These are phyloP conservation scores for Pichia sp. DNA, from an alignment of 1,139 yeast genomes.

Conservation along the genomic window DNA sequence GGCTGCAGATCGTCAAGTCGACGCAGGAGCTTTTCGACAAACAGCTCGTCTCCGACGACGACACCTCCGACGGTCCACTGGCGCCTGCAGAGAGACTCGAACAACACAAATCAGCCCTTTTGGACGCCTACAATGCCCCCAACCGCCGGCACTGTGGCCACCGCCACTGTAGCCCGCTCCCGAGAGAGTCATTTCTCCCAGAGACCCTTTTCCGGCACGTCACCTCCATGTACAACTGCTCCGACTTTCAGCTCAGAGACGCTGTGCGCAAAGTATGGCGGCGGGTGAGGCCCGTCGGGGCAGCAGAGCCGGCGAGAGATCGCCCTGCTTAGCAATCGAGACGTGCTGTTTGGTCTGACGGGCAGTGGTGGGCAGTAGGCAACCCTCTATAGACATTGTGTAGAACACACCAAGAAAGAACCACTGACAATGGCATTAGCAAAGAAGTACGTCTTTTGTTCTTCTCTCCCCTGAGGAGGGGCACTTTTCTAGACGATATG, in stretches of 20 bases:
- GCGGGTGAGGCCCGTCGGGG: background rate
- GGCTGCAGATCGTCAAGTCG: conserved; percentile 12
- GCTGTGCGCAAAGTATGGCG: conserved; percentile 4
- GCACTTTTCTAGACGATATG: no score
- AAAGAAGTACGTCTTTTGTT: no score
- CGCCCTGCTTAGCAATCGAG: background rate
- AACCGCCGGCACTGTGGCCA: background rate
- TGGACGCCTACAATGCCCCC: background rate
- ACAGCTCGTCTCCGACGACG: background rate
- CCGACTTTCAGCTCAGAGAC: background rate
- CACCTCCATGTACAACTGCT: conserved; percentile 1
- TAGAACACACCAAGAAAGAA: no score
- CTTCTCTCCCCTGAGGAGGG: no score
- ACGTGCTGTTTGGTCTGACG: no score
- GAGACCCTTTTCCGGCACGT: conserved; percentile 6
- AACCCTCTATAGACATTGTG: no score
- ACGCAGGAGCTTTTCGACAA: conserved; percentile 16
- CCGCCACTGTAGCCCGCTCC: background rate
- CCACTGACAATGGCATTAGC: no score
- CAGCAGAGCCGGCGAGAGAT: background rate
- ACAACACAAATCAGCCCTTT: background rate
- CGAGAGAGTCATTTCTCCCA: background rate
- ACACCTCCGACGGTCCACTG: background rate
- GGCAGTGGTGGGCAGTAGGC: no score
- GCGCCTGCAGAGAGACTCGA: background rate